phyloP scores from a whole-genome alignment of 768 basidiomycete genomes.

The Phanerochaete carnosa region DNA sequence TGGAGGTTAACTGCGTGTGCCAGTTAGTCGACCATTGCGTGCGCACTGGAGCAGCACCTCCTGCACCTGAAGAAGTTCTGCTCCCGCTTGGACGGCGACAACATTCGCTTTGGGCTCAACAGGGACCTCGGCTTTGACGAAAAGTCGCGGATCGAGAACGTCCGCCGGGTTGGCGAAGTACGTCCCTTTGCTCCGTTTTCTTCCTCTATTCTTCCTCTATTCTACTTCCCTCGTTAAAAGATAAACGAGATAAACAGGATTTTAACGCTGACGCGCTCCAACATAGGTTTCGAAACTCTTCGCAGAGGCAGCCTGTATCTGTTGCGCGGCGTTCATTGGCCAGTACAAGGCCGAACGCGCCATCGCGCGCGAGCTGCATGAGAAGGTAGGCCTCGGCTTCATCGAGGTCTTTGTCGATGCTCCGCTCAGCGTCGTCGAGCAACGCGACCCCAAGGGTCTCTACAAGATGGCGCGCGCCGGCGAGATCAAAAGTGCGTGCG shows the following conservation, averaged over 20 bases:
- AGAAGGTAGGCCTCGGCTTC: conserved; percentile 70
- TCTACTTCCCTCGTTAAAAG: background rate
- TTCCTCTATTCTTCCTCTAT: conserved; percentile 4
- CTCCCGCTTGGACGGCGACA: conserved; percentile 95
- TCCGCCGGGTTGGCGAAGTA: conserved; percentile 95
- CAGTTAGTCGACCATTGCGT: conserved; percentile 89
- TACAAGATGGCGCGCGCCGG: conserved; percentile 96
- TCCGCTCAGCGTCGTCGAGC: conserved; percentile 82
- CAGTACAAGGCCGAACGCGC: conserved; percentile 90
- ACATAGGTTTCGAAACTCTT: conserved; percentile 96
- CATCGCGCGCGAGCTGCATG: conserved; percentile 79
- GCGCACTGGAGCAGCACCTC: conserved; percentile 94
- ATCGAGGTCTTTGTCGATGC: conserved; percentile 96
- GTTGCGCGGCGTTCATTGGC: conserved; percentile 96
- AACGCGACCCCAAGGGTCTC: conserved; percentile 94
- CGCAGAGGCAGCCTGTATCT: conserved; percentile 80
- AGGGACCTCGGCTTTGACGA: conserved; percentile 95
- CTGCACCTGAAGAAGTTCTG: conserved; percentile 81
- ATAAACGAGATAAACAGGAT: too few species aligned
- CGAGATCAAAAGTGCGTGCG: conserved; percentile 81
- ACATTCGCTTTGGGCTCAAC: conserved; percentile 93
- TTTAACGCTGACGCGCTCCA: background rate
- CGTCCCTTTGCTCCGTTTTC: conserved; percentile 11
- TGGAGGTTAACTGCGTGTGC: background rate
- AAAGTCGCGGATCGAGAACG: conserved; percentile 90